phyloP scores from a whole-genome alignment of 2,329 filamentous ascomycete species.

The Tolypocladium sp. region DNA sequence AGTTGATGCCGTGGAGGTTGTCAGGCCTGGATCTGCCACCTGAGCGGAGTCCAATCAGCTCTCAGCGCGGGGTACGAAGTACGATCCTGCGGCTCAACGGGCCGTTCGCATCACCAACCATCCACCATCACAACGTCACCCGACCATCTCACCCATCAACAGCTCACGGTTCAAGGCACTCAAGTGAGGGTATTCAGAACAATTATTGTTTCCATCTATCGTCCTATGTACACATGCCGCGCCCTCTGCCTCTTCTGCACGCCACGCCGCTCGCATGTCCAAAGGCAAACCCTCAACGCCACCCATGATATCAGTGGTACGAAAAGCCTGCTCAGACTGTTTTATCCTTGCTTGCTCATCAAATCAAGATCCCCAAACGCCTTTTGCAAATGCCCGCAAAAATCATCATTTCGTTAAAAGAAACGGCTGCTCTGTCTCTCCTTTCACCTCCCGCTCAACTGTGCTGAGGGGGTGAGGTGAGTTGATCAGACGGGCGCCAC shows the following conservation, averaged over 20 bases:
- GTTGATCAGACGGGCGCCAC: conserved; percentile 16
- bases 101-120: not conserved
- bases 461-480: not conserved
- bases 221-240: not conserved
- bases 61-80: conserved; percentile 16
- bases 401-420: not conserved
- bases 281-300: not conserved
- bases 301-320: not conserved
- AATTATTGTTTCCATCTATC: not conserved
- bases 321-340: not conserved
- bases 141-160: not conserved
- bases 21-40: not conserved
- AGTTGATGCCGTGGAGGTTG: not conserved
- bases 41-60: conserved; percentile 2
- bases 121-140: not conserved
- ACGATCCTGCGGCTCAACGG: not conserved
- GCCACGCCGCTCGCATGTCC: not conserved
- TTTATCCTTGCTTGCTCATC: conserved; percentile 8
- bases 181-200: not conserved
- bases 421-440: not conserved
- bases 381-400: not conserved
- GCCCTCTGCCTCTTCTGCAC: not conserved
- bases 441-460: not conserved
- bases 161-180: not conserved
- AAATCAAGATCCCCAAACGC: conserved; percentile 8